Conservation (phyloP, 2,329 filamentous ascomycete genomes). For the Paecilomyces sp. region DNA sequence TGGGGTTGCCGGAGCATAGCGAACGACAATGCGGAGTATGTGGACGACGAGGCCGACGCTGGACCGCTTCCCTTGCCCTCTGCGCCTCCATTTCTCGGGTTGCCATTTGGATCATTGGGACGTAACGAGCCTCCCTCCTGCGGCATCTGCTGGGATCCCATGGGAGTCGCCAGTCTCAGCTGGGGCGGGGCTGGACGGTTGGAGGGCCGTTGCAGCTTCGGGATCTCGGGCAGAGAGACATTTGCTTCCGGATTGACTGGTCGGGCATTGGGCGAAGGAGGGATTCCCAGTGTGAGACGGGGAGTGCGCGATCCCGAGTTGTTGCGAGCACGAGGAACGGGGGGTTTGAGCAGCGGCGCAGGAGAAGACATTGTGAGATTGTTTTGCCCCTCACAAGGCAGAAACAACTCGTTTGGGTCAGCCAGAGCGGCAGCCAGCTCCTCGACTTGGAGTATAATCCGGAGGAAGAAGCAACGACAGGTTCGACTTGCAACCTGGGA, state of each 20-base stretch:
- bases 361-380: conserved; percentile 62
- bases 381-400: conserved; percentile 33
- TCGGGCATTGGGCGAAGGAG: conserved; percentile 74
- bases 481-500: not conserved
- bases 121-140: conserved; percentile 57
- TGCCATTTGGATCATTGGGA: conserved; percentile 63
- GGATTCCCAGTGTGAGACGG: conserved; percentile 81
- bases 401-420: conserved; percentile 34
- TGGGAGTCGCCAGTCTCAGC: conserved; percentile 78
- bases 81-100: conserved; percentile 79
- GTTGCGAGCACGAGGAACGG: conserved; percentile 64
- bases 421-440: conserved; percentile 28
- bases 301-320: conserved; percentile 60
- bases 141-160: conserved; percentile 63
- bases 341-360: conserved; percentile 74
- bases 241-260: conserved; percentile 49
- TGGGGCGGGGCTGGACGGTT: conserved; percentile 64
- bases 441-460: conserved; percentile 11
- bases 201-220: conserved; percentile 25
- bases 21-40: conserved; percentile 77
- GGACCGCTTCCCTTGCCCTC: conserved; percentile 74
- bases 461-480: not conserved
- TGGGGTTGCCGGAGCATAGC: conserved; percentile 60
- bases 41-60: conserved; percentile 77
- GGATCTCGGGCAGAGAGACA: conserved; percentile 30